A percentile compares a stretch with the other conserved stretches of the same genome.
Evolutionary conservation across 2,329 filamentous ascomycete genomes (phyloP).

Genomic region (Aspergillus amoenus): DNA sequence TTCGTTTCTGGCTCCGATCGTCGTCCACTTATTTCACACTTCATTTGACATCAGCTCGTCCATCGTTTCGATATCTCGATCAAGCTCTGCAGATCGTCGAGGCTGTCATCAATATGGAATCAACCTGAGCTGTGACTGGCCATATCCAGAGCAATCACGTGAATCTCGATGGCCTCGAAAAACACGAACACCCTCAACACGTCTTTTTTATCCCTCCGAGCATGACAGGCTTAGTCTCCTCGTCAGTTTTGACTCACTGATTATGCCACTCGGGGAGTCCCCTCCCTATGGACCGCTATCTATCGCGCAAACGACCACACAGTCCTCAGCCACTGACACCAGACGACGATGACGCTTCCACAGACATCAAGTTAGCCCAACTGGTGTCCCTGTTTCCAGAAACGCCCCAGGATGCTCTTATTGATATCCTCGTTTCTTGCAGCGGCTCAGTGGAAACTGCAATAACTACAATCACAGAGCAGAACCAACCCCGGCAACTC

Average conservation of each 20-base stretch:
- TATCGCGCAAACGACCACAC: constrained; percentile 38
- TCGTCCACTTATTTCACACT: not conserved
- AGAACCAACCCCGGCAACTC: constrained; percentile 4
- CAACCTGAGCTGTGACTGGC: constrained; percentile 25
- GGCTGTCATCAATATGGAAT: not conserved
- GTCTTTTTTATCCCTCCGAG: not conserved
- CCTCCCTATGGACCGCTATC: constrained; percentile 41
- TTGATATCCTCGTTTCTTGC: constrained; percentile 76
- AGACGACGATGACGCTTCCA: constrained; percentile 62
- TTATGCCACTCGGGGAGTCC: constrained; percentile 17
- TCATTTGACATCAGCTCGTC: not conserved
- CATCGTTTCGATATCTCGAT: not conserved
- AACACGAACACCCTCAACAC: not conserved
- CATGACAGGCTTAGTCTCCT: not conserved
- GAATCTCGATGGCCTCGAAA: not conserved
- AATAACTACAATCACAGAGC: constrained; percentile 53
- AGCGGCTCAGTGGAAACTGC: constrained; percentile 73
- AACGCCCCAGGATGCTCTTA: constrained; percentile 63
- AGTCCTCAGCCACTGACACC: constrained; percentile 8
- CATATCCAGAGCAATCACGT: constrained; percentile 24
- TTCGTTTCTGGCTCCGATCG: too few relatives aligned
- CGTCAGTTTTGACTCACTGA: not conserved
- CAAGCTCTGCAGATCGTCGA: not conserved
- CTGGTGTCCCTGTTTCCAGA: constrained; percentile 73
- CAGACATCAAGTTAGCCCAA: constrained; percentile 84